Conservation (phyloP, 2,329 filamentous ascomycete genomes). For the Pseudogymnoascus sp. region DNA sequence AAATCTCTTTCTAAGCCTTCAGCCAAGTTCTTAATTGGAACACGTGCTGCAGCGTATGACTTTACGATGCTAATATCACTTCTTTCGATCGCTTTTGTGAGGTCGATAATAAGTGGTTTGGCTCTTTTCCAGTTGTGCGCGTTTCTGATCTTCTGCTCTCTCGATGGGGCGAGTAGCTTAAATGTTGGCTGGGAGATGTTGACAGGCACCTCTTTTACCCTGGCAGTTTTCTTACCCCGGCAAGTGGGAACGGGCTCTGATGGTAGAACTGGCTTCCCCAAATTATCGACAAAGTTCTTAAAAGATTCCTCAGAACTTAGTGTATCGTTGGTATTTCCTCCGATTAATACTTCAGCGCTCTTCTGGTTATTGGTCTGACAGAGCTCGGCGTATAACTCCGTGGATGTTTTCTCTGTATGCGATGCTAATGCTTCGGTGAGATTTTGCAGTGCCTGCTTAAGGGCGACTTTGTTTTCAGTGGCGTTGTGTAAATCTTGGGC, state of each 20-base stretch:
- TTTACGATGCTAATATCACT: not conserved
- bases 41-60: not conserved
- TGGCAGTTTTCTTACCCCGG: not conserved
- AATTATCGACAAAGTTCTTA: not conserved
- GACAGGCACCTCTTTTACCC: not conserved
- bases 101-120: not conserved
- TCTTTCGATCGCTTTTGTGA: slow-evolving; percentile 1
- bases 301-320: not conserved
- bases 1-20: slow-evolving; percentile 1
- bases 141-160: not conserved
- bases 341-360: not conserved
- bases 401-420: not conserved
- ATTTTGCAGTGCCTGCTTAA: not conserved
- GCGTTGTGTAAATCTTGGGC: slow-evolving; percentile 2
- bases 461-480: slow-evolving; percentile 4
- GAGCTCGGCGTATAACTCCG: slow-evolving; percentile 1
- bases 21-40: not conserved
- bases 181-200: slow-evolving; percentile 4
- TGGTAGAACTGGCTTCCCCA: not conserved
- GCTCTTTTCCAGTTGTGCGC: slow-evolving; percentile 3
- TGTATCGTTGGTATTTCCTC: not conserved
- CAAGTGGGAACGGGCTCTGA: not conserved
- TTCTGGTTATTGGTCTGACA: slow-evolving; percentile 1
- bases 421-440: not conserved
- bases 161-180: slow-evolving; percentile 1